A percentile compares a stretch with the other conserved stretches of the same genome.
Evolutionary conservation across 495 filamentous ascomycete genomes (phyloP).

Genomic region (Gamarada debralockiae): DNA sequence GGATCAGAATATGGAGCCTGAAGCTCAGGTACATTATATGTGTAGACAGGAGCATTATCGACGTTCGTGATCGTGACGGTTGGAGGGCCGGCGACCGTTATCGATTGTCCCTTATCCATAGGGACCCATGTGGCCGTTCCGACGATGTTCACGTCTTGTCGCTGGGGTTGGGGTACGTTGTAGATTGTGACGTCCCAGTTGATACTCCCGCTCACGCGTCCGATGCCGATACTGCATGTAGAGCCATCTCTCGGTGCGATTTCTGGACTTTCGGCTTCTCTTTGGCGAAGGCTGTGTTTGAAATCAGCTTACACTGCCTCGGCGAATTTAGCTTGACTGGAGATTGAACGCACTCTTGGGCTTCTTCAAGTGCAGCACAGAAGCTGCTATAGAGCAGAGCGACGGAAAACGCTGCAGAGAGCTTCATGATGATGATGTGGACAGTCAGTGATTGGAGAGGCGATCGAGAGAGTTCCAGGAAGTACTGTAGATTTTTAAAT

Average conservation of each 20-base stretch:
- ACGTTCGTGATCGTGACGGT: conserved; percentile 13
- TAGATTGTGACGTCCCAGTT: conserved; percentile 13
- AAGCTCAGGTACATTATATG: conserved; percentile 5
- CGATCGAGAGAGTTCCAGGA: not conserved
- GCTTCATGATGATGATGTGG: conserved; percentile 1
- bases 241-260: not conserved
- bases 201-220: not conserved
- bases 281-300: not conserved
- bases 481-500: no score
- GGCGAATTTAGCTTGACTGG: not conserved
- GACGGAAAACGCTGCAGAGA: not conserved
- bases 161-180: conserved; percentile 4
- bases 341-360: not conserved
- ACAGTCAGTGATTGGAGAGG: not conserved
- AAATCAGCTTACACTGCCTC: not conserved
- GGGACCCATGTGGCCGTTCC: conserved; percentile 77
- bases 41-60: conserved; percentile 12
- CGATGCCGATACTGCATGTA: conserved; percentile 14
- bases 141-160: conserved; percentile 67
- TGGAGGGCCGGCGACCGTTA: conserved; percentile 61
- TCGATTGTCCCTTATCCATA: conserved; percentile 81
- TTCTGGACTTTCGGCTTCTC: not conserved
- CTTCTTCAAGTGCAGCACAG: conserved; percentile 3
- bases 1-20: not conserved
- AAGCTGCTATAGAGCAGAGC: not conserved